Conservation (phyloP, 306 rosid species). For the Abrus pulchellus region DNA sequence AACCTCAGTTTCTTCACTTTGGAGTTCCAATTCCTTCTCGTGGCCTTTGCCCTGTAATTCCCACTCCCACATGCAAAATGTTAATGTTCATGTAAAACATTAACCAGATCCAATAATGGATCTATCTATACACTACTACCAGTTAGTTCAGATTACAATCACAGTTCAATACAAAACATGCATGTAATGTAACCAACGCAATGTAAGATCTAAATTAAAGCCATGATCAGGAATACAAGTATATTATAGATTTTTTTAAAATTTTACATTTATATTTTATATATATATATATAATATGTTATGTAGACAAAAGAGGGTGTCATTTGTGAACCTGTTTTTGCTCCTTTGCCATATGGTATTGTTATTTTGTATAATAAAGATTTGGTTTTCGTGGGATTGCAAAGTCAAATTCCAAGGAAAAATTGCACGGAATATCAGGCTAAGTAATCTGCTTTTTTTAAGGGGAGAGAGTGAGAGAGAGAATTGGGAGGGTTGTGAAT, state of each 20-base stretch:
- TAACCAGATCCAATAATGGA: constrained; percentile 38
- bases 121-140: not conserved
- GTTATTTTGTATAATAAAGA: constrained; percentile 20
- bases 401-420: constrained; percentile 41
- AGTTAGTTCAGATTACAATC: constrained; percentile 28
- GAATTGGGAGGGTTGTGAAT: constrained; percentile 16
- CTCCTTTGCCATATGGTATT: constrained; percentile 55
- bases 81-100: constrained; percentile 1
- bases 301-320: constrained; percentile 18
- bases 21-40: constrained; percentile 52
- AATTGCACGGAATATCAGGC: constrained; percentile 37
- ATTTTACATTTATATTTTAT: not conserved
- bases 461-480: constrained; percentile 36
- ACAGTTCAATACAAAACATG: constrained; percentile 8
- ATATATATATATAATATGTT: not conserved
- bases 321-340: constrained; percentile 50
- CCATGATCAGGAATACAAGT: not conserved
- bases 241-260: not conserved
- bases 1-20: constrained; percentile 56
- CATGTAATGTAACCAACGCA: not conserved
- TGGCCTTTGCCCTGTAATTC: constrained; percentile 66
- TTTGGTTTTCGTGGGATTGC: constrained; percentile 32
- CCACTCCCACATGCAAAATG: constrained; percentile 44
- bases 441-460: constrained; percentile 48
- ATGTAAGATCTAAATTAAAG: constrained; percentile 26